These are phyloP conservation scores for Aspergillus carlsbadensis DNA, from an alignment of 495 filamentous ascomycete genomes.

Conservation along the genomic window DNA sequence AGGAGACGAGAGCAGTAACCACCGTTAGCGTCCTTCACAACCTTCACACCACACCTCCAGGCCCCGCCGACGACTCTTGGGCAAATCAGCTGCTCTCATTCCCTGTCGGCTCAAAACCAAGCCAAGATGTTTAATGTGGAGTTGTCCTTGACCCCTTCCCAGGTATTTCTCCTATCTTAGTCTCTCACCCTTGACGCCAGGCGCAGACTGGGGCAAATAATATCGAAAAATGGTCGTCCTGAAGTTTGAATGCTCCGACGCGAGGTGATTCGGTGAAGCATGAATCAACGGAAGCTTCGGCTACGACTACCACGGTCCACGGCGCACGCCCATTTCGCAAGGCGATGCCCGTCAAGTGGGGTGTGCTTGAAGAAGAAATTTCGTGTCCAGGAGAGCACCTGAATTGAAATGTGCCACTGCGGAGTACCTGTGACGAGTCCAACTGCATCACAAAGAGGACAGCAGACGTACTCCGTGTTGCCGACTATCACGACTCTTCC, in stretches of 20 bases:
- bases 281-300: slow-evolving; percentile 17
- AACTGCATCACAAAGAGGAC: slow-evolving; percentile 11
- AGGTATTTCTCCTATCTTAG: background rate
- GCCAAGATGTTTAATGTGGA: background rate
- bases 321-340: background rate
- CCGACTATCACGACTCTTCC: background rate
- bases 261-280: background rate
- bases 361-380: background rate
- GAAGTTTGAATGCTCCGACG: background rate
- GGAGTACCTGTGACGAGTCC: slow-evolving; percentile 19
- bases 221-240: background rate
- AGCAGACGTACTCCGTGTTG: background rate
- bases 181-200: slow-evolving; percentile 1
- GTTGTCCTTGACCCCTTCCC: background rate
- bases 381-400: background rate
- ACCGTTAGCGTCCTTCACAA: slow-evolving; percentile 1
- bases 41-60: background rate
- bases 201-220: slow-evolving; percentile 7
- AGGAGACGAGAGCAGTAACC: slow-evolving; percentile 4
- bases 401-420: slow-evolving; percentile 8
- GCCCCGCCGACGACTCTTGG: background rate
- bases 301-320: slow-evolving; percentile 3
- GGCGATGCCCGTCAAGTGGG: background rate
- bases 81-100: background rate
- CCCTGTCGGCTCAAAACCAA: background rate